These are phyloP conservation scores for Boletus vinaceobasis DNA, from an alignment of 768 basidiomycete species.

Conservation along the genomic window DNA sequence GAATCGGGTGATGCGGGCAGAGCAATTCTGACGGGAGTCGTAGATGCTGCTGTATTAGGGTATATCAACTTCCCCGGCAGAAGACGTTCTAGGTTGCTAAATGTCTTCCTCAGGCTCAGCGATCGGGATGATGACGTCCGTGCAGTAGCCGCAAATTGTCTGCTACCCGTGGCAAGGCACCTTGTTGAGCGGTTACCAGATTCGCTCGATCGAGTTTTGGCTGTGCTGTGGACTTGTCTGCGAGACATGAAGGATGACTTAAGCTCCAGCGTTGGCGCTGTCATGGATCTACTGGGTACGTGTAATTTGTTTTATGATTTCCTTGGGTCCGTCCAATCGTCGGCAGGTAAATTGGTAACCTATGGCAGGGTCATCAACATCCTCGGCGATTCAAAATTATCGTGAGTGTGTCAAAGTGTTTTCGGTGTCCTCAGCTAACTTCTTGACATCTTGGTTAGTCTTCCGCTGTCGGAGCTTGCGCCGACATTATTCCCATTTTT, in stretches of 20 bases:
- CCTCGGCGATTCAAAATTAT: conserved; percentile 61
- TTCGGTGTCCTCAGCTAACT: conserved; percentile 3
- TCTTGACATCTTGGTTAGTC: conserved; percentile 37
- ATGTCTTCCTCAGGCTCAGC: conserved; percentile 54
- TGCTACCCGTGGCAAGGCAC: conserved; percentile 81
- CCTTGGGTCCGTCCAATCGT: conserved; percentile 3
- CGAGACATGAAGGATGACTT: conserved; percentile 94
- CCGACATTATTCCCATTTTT: conserved; percentile 94
- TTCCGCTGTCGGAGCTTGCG: conserved; percentile 77
- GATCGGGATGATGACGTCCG: conserved; percentile 96
- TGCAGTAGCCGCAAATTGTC: conserved; percentile 88
- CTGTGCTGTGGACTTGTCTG: conserved; percentile 88
- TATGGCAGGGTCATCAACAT: conserved; percentile 76
- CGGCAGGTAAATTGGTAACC: conserved; percentile 74
- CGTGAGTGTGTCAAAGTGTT: conserved; percentile 49
- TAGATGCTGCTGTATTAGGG: conserved; percentile 91
- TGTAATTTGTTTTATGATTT: conserved; percentile 11
- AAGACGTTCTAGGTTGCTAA: conserved; percentile 4
- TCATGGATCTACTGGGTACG: conserved; percentile 94
- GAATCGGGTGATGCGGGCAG: conserved; percentile 42
- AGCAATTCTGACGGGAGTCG: conserved; percentile 71
- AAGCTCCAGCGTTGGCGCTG: conserved; percentile 92
- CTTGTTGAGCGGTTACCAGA: conserved; percentile 75
- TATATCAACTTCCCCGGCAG: conserved; percentile 27
- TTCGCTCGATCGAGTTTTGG: conserved; percentile 67